Percentiles rank a stretch among this genome's conserved stretches.
Conservation (phyloP, 2,329 filamentous ascomycete genomes). For the Zelopaecilomyces penicillatus region DNA sequence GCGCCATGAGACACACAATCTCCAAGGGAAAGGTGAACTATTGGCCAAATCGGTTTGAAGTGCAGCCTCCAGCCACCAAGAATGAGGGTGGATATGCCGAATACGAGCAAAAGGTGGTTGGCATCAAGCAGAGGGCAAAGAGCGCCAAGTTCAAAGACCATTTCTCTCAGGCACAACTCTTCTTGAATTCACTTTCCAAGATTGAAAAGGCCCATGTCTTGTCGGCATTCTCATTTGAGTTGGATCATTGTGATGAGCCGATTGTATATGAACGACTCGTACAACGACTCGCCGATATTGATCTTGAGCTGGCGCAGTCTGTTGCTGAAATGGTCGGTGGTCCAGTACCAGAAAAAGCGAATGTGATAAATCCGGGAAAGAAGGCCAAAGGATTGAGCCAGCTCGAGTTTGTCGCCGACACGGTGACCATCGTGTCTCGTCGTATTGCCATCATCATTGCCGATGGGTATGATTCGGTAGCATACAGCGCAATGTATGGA, state of each 20-base stretch:
- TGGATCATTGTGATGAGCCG: slow-evolving; percentile 75
- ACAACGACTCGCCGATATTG: slow-evolving; percentile 62
- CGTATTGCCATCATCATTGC: slow-evolving; percentile 68
- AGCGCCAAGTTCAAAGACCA: slow-evolving; percentile 73
- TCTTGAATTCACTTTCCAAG: slow-evolving; percentile 67
- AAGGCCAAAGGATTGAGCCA: slow-evolving; percentile 62
- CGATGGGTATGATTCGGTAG: slow-evolving; percentile 63
- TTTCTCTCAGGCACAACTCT: slow-evolving; percentile 69
- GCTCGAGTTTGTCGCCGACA: slow-evolving; percentile 53
- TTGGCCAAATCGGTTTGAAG: slow-evolving; percentile 51
- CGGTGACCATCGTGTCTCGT: slow-evolving; percentile 61
- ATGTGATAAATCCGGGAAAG: slow-evolving; percentile 54
- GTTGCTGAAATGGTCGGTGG: slow-evolving; percentile 66
- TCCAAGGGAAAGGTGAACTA: slow-evolving; percentile 60
- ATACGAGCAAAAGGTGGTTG: slow-evolving; percentile 52
- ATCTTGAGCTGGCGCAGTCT: slow-evolving; percentile 57
- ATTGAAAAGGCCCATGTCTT: slow-evolving; percentile 63
- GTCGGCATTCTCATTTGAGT: slow-evolving; percentile 65
- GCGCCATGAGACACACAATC: slow-evolving; percentile 63
- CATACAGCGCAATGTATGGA: slow-evolving; percentile 57
- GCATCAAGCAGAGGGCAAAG: slow-evolving; percentile 61
- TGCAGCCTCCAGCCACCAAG: slow-evolving; percentile 54
- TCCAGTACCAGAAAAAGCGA: slow-evolving; percentile 43
- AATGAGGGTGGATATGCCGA: slow-evolving; percentile 62
- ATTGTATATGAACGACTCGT: slow-evolving; percentile 66